Evolutionary conservation across 1,139 yeast genomes (phyloP).

Genomic region (Arxiozyma slooffiae): DNA sequence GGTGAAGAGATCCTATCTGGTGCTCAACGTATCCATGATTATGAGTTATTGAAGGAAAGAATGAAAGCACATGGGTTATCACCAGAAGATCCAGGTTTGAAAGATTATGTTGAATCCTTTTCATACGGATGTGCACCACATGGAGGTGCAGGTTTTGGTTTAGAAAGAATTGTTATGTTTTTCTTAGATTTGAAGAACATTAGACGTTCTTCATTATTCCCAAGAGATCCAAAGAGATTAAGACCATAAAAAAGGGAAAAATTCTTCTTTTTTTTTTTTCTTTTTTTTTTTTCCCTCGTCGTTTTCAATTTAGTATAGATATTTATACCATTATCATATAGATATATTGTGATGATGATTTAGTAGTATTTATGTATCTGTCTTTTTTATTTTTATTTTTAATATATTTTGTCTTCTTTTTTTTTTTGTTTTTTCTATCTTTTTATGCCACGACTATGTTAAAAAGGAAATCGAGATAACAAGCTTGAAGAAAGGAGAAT

Average conservation of each 20-base stretch:
- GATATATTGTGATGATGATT: too few species aligned
- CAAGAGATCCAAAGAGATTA: constrained; percentile 94
- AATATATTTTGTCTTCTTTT: too few species aligned
- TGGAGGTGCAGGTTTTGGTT: constrained; percentile 99
- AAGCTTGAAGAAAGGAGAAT: too few species aligned
- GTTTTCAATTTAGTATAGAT: too few species aligned
- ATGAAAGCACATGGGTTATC: constrained; percentile 76
- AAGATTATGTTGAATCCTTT: constrained; percentile 88
- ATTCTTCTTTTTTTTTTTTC: background rate
- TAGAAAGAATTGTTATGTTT: constrained; percentile 98
- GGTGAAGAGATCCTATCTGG: constrained; percentile 98
- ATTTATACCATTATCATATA: too few species aligned
- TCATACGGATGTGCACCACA: constrained; percentile 95
- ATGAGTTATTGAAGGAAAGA: constrained; percentile 69
- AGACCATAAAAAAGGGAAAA: constrained; percentile 45
- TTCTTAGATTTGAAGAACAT: constrained; percentile 92
- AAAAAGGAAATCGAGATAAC: too few species aligned
- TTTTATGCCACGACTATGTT: too few species aligned
- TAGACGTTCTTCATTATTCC: constrained; percentile 95
- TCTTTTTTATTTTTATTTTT: too few species aligned
- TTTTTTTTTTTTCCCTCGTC: background rate
- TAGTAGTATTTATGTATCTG: too few species aligned
- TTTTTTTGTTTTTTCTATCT: too few species aligned
- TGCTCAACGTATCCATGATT: constrained; percentile 97
- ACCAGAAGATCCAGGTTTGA: constrained; percentile 69